A percentile compares a stretch with the other conserved stretches of the same genome.
Conservation (phyloP, 345 rosid genomes). For the Capsella bursapastoris region DNA sequence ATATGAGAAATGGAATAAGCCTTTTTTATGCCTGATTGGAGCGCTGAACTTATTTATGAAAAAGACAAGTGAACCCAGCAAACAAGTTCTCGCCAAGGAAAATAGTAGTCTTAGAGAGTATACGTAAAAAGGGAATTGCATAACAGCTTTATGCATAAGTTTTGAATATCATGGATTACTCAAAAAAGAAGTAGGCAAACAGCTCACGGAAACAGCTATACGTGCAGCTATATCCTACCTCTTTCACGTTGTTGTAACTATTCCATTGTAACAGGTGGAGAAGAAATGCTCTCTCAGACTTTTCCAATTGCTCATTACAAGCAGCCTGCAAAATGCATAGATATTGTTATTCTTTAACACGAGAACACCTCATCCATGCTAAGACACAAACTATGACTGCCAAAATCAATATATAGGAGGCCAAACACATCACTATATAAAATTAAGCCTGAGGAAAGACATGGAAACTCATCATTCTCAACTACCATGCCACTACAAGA, state of each 20-base stretch:
- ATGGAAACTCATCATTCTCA: conserved; percentile 20
- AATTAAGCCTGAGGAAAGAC: not conserved
- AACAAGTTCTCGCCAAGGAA: conserved; percentile 15
- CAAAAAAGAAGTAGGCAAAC: not conserved
- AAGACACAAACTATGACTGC: conserved; percentile 11
- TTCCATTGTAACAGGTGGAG: conserved; percentile 71
- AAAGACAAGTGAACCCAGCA: conserved; percentile 19
- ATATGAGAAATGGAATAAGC: conserved; percentile 12
- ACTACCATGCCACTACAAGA: not conserved
- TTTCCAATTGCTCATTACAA: conserved; percentile 72
- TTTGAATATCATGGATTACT: not conserved
- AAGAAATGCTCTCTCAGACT: conserved; percentile 80
- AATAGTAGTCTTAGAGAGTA: conserved; percentile 19
- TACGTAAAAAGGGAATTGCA: conserved; percentile 11
- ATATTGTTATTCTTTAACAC: conserved; percentile 18
- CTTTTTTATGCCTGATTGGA: conserved; percentile 10
- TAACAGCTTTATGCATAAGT: not conserved
- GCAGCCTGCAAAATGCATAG: conserved; percentile 61
- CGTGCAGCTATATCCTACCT: conserved; percentile 53
- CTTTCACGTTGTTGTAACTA: conserved; percentile 53
- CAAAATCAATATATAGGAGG: conserved; percentile 3
- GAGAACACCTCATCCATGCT: conserved; percentile 7
- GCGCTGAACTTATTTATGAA: conserved; percentile 6
- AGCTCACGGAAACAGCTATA: conserved; percentile 4
- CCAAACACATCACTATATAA: not conserved